Evolutionary conservation across 441 rosid genomes (phyloP).

Genomic region (Melastoma candidum): DNA sequence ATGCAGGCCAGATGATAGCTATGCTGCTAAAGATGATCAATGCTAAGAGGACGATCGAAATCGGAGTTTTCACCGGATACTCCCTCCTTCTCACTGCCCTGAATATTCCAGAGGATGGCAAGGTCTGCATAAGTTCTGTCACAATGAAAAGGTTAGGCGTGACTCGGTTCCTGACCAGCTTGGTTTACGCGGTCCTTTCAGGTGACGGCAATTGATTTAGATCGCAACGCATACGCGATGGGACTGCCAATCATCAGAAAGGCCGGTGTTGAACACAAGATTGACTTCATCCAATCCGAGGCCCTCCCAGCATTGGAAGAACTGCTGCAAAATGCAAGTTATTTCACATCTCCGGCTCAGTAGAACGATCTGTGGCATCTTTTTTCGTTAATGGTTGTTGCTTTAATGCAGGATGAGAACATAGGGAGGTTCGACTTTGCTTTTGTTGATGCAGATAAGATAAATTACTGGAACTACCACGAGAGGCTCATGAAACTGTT

Average conservation of each 20-base stretch:
- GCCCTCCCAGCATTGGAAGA: conserved; percentile 36
- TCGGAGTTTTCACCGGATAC: conserved; percentile 52
- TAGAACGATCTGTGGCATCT: not conserved
- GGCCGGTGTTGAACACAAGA: not conserved
- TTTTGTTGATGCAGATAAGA: conserved; percentile 64
- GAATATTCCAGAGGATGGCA: conserved; percentile 39
- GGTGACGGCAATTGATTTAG: conserved; percentile 35
- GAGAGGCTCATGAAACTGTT: conserved; percentile 48
- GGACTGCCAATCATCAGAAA: conserved; percentile 40
- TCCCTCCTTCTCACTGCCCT: conserved; percentile 61
- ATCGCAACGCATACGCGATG: conserved; percentile 28
- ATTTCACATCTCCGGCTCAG: not conserved
- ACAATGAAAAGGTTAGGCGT: no score
- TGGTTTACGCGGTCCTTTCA: conserved; percentile 16
- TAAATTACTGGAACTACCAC: conserved; percentile 40
- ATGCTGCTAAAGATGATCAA: conserved; percentile 32
- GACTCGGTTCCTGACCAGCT: no score
- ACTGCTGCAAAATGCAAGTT: conserved; percentile 27
- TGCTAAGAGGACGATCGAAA: conserved; percentile 41
- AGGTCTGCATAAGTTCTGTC: conserved; percentile 8
- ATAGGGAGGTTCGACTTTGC: conserved; percentile 63
- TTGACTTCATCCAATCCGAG: conserved; percentile 2
- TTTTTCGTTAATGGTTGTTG: not conserved
- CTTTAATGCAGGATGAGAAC: conserved; percentile 28
- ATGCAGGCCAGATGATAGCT: conserved; percentile 37